These are phyloP conservation scores for Sporothrix humicola DNA, from an alignment of 2,329 filamentous ascomycete species.

Conservation along the genomic window DNA sequence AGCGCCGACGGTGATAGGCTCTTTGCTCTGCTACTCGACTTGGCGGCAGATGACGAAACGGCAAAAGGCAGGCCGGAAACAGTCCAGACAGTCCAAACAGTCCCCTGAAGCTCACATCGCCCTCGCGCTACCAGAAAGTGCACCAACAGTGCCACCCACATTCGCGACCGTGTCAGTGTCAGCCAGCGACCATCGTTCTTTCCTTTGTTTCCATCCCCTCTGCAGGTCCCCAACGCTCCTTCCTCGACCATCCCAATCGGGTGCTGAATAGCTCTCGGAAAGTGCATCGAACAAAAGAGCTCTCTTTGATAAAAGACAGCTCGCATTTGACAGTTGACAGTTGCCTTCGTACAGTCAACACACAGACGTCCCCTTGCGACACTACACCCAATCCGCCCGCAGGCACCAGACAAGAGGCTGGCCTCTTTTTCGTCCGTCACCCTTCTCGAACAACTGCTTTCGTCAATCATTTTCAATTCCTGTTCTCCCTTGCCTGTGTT, in stretches of 20 bases:
- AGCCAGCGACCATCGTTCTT: neutral
- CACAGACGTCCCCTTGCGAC: slow-evolving; percentile 18
- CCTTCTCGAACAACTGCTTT: neutral
- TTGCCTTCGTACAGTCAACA: neutral
- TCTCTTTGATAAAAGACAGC: neutral
- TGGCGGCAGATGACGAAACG: slow-evolving; percentile 28
- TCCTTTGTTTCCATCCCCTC: neutral
- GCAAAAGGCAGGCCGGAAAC: slow-evolving; percentile 17
- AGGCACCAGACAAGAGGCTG: slow-evolving; percentile 20
- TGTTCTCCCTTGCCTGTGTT: neutral
- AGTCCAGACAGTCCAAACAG: neutral
- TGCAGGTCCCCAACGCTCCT: neutral
- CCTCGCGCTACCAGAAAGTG: neutral
- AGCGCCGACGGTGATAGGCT: neutral
- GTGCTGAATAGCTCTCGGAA: slow-evolving; percentile 36
- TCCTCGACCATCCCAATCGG: slow-evolving; percentile 32
- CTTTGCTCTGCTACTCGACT: neutral
- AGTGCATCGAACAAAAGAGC: neutral
- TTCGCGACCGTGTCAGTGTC: slow-evolving; percentile 20
- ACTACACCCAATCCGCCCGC: neutral
- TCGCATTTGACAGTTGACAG: neutral
- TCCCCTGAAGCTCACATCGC: neutral
- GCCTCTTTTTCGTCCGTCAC: neutral
- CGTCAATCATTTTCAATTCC: slow-evolving; percentile 11
- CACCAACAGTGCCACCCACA: slow-evolving; percentile 5